Conservation (phyloP, 2,329 filamentous ascomycete species). For the Davidsoniella eucalypti region DNA sequence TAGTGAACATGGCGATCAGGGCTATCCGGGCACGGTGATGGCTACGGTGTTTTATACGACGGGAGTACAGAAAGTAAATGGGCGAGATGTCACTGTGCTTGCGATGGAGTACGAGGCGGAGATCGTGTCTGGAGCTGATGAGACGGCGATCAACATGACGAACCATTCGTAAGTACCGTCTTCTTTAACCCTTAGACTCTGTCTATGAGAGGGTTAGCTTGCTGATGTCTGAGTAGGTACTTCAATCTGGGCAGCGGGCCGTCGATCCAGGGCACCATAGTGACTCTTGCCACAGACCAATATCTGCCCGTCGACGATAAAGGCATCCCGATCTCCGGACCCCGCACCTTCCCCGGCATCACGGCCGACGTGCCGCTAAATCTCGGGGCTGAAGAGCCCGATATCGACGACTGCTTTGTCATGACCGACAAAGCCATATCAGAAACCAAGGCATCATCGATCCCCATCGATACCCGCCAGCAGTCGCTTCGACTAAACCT, state of each 20-base stretch:
- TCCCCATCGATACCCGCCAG: constrained; percentile 49
- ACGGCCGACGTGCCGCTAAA: constrained; percentile 51
- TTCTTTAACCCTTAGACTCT: background rate
- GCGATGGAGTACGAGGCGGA: constrained; percentile 83
- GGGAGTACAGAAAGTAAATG: constrained; percentile 45
- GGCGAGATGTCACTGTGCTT: constrained; percentile 52
- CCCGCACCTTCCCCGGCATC: constrained; percentile 48
- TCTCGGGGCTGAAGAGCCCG: constrained; percentile 52
- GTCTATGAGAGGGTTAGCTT: background rate
- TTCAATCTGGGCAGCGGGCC: constrained; percentile 44
- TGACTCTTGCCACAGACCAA: constrained; percentile 47
- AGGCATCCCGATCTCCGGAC: constrained; percentile 57
- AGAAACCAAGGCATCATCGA: constrained; percentile 24
- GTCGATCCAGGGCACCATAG: constrained; percentile 39
- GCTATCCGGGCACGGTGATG: constrained; percentile 75
- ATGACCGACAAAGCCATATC: constrained; percentile 38
- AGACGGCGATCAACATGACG: constrained; percentile 83
- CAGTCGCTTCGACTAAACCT: constrained; percentile 49
- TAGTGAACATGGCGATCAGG: constrained; percentile 72
- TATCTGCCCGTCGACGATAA: constrained; percentile 60
- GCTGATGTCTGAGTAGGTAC: constrained; percentile 25
- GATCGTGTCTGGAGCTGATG: constrained; percentile 61
- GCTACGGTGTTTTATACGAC: constrained; percentile 63
- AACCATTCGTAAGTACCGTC: constrained; percentile 52
- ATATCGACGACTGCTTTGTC: constrained; percentile 85